A percentile compares a stretch with the other conserved stretches of the same genome.
Conservation (phyloP, 108 stramenopile species). For the Cyclotella choctawhatcheeana region DNA sequence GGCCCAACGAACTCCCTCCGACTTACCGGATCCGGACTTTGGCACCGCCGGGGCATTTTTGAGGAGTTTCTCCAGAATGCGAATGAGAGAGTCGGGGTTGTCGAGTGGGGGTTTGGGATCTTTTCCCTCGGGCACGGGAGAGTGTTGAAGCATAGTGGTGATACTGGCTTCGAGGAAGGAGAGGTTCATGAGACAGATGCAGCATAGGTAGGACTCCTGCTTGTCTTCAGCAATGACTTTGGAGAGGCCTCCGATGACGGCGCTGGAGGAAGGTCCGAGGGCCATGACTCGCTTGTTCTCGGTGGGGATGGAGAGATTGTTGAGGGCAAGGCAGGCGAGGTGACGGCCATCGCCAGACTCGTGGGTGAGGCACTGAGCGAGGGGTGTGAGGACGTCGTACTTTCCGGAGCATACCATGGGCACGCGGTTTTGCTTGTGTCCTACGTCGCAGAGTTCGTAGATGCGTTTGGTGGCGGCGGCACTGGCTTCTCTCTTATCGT, state of each 20-base stretch:
- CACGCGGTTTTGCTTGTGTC: conserved; percentile 94
- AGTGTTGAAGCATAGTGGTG: conserved; percentile 86
- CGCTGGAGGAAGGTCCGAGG: conserved; percentile 82
- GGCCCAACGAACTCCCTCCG: conserved; percentile 92
- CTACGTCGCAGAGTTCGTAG: conserved; percentile 92
- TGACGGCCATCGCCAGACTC: conserved; percentile 90
- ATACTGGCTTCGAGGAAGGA: conserved; percentile 92
- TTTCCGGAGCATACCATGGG: conserved; percentile 93
- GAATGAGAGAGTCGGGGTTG: conserved; percentile 83
- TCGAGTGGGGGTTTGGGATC: conserved; percentile 69
- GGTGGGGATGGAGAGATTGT: conserved; percentile 93
- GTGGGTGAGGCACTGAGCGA: conserved; percentile 89
- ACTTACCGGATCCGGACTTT: conserved; percentile 90
- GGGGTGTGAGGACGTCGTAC: conserved; percentile 87
- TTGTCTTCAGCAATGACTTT: conserved; percentile 92
- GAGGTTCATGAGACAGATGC: conserved; percentile 94
- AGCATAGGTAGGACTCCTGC: conserved; percentile 93
- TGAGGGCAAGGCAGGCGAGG: conserved; percentile 88
- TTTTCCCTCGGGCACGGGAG: conserved; percentile 72
- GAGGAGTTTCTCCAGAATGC: conserved; percentile 83
- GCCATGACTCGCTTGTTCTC: conserved; percentile 95
- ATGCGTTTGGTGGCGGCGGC: conserved; percentile 91
- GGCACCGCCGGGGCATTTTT: conserved; percentile 89
- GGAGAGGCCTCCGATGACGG: conserved; percentile 89
- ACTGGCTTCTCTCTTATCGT: conserved; percentile 84